A percentile compares a stretch with the other conserved stretches of the same genome.
Evolutionary conservation across 169 alveolate genomes (phyloP).

Genomic region (Eimeria praecox): DNA sequence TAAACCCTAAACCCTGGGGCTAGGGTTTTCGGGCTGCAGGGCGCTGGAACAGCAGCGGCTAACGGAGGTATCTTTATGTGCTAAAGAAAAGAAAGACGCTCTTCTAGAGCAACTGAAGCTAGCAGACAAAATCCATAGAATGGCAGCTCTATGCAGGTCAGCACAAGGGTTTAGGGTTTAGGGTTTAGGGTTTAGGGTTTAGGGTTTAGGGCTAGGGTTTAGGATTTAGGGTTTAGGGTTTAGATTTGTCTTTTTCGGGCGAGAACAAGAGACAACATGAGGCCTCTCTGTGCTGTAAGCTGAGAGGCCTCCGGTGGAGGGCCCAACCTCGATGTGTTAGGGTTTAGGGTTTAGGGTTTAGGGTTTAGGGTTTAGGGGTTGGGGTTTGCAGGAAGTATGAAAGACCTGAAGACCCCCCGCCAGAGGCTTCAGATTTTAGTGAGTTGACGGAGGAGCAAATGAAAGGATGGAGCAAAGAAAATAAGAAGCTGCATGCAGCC

Average conservation of each 20-base stretch:
- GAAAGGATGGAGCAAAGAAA: neutral
- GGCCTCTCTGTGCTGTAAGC: neutral
- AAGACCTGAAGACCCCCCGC: constrained; percentile 11
- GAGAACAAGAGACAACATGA: too few species aligned
- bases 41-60: neutral
- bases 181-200: constrained; percentile 6
- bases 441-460: constrained; percentile 18
- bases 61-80: constrained; percentile 5
- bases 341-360: constrained; percentile 29
- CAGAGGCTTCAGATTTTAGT: constrained; percentile 24
- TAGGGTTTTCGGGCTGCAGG: neutral
- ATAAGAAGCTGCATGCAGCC: neutral
- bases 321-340: neutral
- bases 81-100: constrained; percentile 17
- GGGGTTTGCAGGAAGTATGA: constrained; percentile 37
- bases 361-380: constrained; percentile 24
- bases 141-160: constrained; percentile 53
- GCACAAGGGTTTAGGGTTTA: constrained; percentile 1
- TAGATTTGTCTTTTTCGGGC: too few species aligned
- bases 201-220: neutral
- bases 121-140: constrained; percentile 51
- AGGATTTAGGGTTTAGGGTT: neutral
- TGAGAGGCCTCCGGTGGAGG: neutral
- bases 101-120: constrained; percentile 47
- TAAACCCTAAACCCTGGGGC: neutral